Conservation (phyloP, 495 filamentous ascomycete genomes). For the Filosporella fistucella region DNA sequence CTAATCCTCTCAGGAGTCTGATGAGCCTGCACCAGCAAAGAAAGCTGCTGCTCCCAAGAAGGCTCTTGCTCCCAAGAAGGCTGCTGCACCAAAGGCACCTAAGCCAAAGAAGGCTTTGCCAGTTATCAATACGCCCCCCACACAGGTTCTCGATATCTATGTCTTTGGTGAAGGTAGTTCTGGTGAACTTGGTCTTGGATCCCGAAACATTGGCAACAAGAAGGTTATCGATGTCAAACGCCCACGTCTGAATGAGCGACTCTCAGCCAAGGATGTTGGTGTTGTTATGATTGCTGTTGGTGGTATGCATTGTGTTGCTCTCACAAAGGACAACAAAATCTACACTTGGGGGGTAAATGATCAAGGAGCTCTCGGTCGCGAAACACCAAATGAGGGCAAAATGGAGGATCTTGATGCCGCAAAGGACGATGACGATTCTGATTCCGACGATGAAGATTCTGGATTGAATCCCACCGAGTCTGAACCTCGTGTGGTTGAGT, state of each 20-base stretch:
- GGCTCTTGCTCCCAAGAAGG: conserved; percentile 5
- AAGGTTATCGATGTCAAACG: conserved; percentile 52
- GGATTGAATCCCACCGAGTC: conserved; percentile 56
- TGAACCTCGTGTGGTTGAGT: conserved; percentile 44
- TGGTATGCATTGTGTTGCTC: conserved; percentile 61
- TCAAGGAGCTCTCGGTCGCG: conserved; percentile 60
- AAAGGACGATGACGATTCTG: conserved; percentile 36
- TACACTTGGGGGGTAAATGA: conserved; percentile 73
- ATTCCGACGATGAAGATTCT: conserved; percentile 37
- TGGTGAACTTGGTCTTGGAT: conserved; percentile 48
- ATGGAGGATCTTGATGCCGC: conserved; percentile 43
- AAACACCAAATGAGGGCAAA: conserved; percentile 49
- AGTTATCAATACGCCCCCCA: conserved; percentile 36
- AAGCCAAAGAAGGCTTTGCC: conserved; percentile 18
- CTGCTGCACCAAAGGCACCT: conserved; percentile 5
- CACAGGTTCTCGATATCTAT: conserved; percentile 35
- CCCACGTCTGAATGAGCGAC: conserved; percentile 44
- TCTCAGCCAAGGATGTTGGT: conserved; percentile 51
- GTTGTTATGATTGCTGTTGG: conserved; percentile 60
- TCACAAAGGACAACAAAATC: conserved; percentile 61
- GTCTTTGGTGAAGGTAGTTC: conserved; percentile 51
- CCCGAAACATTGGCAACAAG: conserved; percentile 10
- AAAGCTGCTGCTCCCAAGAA: conserved; percentile 10
- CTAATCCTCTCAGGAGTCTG: neutral
- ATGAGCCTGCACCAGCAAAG: neutral